Evolutionary conservation across 1,139 yeast species (phyloP), one percentile per base, ranked within the genome.

Genomic region (Tardiomyces blankii): DNA sequence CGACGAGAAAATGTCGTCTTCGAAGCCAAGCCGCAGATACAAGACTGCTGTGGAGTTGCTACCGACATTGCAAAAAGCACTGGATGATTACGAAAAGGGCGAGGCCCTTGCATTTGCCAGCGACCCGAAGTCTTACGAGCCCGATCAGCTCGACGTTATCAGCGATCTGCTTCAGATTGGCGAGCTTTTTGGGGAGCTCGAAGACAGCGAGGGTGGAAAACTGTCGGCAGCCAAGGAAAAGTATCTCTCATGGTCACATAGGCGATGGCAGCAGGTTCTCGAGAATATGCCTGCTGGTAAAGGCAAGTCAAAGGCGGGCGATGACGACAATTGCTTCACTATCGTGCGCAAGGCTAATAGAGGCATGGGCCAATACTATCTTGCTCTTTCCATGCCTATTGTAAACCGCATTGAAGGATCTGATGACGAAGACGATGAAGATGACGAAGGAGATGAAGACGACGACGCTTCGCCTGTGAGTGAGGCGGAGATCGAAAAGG

Each of bases 101-200:
- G 35, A 30, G 11, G 5, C 35, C 5, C 35, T 30, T 9, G 35
- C 35, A 4, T 14, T 30, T 13, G 35, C 35, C 16, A 14, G 35
- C 35, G 35, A 30, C 16, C 5, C n/a, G 5, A 14, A 12, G 16
- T 14, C 16, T 14, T 46, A 46, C 42, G 44, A 49, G 12, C 46
- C 43, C 27, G 51, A 49, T 16, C 56, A 55, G 45, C 41, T 56
- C 23, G 49, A 48, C 13, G 45, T 49, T 3, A 43, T 60, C 4
- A 61, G 61, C 5, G 72, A 69, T 25, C 68, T 69, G 42, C 72
- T 74, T 49, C 79, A 75, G 50, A 67, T 75, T 25, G 70, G 79
- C 51, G 74, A 73, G 46, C 70, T 75, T 9, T 63, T 80, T 42
- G 85, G 82, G 56, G 89, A 30, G 9, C 11, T 30, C 5, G 42